Percentiles rank a stretch among this genome's conserved stretches.
These are phyloP conservation scores for Epichloe brachyelytri DNA, from an alignment of 2,329 filamentous ascomycete species.

Conservation along the genomic window DNA sequence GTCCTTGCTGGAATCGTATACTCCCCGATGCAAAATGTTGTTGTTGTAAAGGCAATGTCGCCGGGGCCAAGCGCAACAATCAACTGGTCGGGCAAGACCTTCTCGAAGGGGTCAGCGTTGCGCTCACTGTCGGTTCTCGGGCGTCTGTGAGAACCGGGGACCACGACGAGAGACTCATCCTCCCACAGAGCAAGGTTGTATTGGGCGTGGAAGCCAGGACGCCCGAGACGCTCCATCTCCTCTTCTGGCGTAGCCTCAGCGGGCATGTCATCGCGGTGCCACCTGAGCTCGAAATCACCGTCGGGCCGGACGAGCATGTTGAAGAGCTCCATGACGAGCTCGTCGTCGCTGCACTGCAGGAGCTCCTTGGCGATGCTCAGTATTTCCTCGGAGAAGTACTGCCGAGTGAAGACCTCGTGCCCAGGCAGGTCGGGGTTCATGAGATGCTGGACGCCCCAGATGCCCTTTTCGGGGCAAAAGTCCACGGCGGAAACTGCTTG, in stretches of 20 bases:
- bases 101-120: slow-evolving; percentile 50
- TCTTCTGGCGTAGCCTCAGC: slow-evolving; percentile 52
- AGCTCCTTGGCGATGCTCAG: slow-evolving; percentile 52
- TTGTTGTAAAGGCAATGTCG: slow-evolving; percentile 79
- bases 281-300: slow-evolving; percentile 58
- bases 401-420: slow-evolving; percentile 45
- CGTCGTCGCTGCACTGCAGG: slow-evolving; percentile 41
- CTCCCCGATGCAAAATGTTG: slow-evolving; percentile 68
- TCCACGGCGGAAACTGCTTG: slow-evolving; percentile 87
- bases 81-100: slow-evolving; percentile 47
- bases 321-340: slow-evolving; percentile 75
- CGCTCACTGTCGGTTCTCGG: slow-evolving; percentile 60
- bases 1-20: slow-evolving; percentile 46
- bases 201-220: slow-evolving; percentile 62
- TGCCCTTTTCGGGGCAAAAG: slow-evolving; percentile 47
- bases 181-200: slow-evolving; percentile 76
- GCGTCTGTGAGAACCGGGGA: slow-evolving; percentile 64
- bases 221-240: slow-evolving; percentile 47
- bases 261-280: slow-evolving; percentile 77
- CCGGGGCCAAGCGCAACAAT: slow-evolving; percentile 56
- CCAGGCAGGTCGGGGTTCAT: slow-evolving; percentile 59
- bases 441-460: slow-evolving; percentile 84
- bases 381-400: slow-evolving; percentile 60
- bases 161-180: slow-evolving; percentile 60
- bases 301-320: slow-evolving; percentile 72